phyloP scores from a whole-genome alignment of 192 early-diverging fungal species.

The Lobosporangium transversale region DNA sequence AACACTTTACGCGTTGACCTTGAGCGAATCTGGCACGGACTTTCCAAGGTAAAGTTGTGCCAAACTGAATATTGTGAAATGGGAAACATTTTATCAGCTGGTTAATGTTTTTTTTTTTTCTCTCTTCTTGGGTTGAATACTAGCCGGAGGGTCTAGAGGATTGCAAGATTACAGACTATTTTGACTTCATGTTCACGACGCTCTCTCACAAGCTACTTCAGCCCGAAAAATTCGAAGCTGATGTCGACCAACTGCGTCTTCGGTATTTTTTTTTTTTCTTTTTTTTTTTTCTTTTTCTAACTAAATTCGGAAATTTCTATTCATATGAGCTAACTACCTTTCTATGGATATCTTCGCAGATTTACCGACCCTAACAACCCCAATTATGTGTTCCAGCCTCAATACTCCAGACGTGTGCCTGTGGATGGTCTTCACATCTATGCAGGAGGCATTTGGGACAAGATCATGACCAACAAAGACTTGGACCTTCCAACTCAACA shows the following conservation, averaged over 20 bases:
- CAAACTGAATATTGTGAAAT: not conserved
- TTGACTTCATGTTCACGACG: constrained; percentile 89
- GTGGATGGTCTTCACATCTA: constrained; percentile 96
- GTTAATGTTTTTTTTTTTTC: not conserved
- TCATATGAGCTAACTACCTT: not conserved
- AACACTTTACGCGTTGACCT: constrained; percentile 85
- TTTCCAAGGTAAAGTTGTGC: constrained; percentile 73
- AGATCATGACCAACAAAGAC: constrained; percentile 94
- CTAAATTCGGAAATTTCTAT: too few species aligned
- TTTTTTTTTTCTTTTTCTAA: not conserved
- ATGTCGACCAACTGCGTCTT: constrained; percentile 69
- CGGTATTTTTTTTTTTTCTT: constrained; percentile 55
- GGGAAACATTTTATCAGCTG: not conserved
- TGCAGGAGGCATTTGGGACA: constrained; percentile 94
- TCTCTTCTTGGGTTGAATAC: not conserved
- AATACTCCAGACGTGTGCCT: constrained; percentile 92
- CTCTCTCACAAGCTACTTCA: constrained; percentile 92
- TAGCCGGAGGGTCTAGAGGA: constrained; percentile 85
- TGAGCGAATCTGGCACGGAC: constrained; percentile 89
- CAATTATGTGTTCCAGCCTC: constrained; percentile 85
- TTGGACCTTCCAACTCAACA: constrained; percentile 98
- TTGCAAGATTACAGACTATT: constrained; percentile 83
- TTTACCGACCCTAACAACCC: constrained; percentile 75
- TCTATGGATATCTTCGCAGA: constrained; percentile 25
- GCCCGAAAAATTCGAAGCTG: constrained; percentile 84